Base-by-base conservation (phyloP, 2,329 filamentous ascomycete species). In the Cladosporium sp. region DNA sequence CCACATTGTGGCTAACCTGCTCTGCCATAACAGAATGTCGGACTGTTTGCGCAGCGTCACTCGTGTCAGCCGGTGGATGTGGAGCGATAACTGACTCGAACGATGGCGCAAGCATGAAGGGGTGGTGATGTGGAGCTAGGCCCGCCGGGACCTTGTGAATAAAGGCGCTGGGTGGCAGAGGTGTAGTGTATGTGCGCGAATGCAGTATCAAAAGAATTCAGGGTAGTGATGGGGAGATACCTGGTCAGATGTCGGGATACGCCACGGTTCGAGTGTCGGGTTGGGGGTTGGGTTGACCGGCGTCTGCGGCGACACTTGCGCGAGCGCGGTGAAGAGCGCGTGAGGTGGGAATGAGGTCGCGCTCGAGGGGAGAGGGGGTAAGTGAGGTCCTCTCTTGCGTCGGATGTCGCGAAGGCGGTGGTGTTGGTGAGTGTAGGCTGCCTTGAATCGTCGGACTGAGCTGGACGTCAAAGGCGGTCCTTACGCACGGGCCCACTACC, bases 1-100 rank as follows among this genome's bases (percentile, higher is more conserved):
- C 81, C 82, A 83, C 82, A 85, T 85, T 78, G 73, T 82, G 80
- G 78, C 73, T 76, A 68, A 73, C 79, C 79, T 81, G 78, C 80
- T 84, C 81, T 83, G 82, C 82, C 82, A 85, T 85, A 83, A 84
- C 82, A 84, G 80, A 61, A 43, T 63, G 51, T 52, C 47, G 47
- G 50, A 53, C 64, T 66, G 55, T 48, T 48, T 48, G 45, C 45
- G 45, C 45, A 48, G 29, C 34, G 19, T 41, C 37, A 48, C 45
- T 41, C 24, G 19, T 18, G 45, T 48, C 45, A 48, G 45, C 45
- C 37, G 37, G 19, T n/a, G 45, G 45, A 41, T 48, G 36, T 41
- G 15, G 17, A 34, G 45, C 24, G 24, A 37, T 27, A 13, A 37
- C 45, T 48, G 45, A 48, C 45, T 48, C 45, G 45, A 37, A 38